Evolutionary conservation across 352 stramenopile species (phyloP), one percentile per base, ranked within the genome.

Genomic region (Pythium phragmitis): DNA sequence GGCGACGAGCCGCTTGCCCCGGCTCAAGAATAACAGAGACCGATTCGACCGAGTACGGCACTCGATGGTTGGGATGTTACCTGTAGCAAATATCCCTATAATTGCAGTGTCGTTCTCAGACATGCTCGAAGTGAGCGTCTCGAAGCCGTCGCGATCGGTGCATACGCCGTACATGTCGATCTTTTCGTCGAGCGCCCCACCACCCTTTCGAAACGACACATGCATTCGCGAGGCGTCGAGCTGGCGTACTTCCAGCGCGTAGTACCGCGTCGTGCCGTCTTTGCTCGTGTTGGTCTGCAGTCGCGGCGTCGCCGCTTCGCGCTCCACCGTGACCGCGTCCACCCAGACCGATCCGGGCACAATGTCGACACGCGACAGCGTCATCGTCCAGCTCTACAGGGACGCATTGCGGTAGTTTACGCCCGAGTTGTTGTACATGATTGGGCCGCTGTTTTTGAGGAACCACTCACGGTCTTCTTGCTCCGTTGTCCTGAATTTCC

Each of bases 381-480:
- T 37, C 49, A 56, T 56, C 5, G 49, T 56, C 49, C 49, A 56
- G 49, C 49, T 23, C 5, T 28, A 30, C 14, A 56, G n/a, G 4
- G 49, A 56, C 17, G 49, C 49, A 26, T 43, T 30, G 16, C 28
- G 39, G 30, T 42, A 30, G 11, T 13, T 17, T 3, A 1, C 2
- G 17, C 26, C 28, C 4, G 49, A 41, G 5, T 19, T 43, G 28
- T 42, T 42, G 28, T 17, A 56, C 28, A 56, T 30, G 14, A 4
- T 42, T 3, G 49, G 33, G 13, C 13, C n/a, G 12, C 14, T 21
- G 8, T 28, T 30, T 8, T 21, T 7, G 16, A 56, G 49, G 12
- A 42, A 42, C 49, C 49, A 56, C 49, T 9, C 28, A 28, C 49
- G 49, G 33, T 56, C 49, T n/a, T 43, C 49, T 3, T 30, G 49